Evolutionary conservation across 768 basidiomycete species (phyloP).

Genomic region (Podaxis sp.): DNA sequence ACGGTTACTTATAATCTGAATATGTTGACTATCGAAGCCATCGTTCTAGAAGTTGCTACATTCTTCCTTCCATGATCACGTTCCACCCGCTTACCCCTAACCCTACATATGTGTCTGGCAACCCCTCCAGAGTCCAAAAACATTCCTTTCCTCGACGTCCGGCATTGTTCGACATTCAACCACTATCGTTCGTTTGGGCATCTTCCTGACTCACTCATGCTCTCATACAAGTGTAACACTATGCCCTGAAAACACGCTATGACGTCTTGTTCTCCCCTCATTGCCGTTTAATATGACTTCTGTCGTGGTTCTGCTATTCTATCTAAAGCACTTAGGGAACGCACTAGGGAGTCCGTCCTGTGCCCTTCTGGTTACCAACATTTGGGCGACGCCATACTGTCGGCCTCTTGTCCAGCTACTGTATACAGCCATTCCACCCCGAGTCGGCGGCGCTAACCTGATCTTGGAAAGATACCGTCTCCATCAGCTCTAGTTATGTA

Average conservation of each 20-base stretch:
- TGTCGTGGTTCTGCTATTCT: neutral
- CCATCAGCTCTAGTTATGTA: neutral
- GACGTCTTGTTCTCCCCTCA: neutral
- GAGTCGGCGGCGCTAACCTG: constrained; percentile 15
- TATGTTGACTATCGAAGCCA: constrained; percentile 14
- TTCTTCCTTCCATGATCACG: constrained; percentile 25
- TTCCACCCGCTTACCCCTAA: constrained; percentile 17
- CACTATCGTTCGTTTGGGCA: too few relatives aligned
- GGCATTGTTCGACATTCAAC: neutral
- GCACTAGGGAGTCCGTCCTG: too few relatives aligned
- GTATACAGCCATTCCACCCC: constrained; percentile 10
- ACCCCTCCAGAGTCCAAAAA: neutral
- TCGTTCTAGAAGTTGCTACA: constrained; percentile 35
- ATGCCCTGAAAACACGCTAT: neutral
- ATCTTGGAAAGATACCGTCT: neutral
- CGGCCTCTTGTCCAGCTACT: neutral
- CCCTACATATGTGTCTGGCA: neutral
- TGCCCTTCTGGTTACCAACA: neutral
- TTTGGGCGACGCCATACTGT: neutral
- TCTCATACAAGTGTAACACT: neutral
- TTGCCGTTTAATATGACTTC: neutral
- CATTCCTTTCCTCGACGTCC: neutral
- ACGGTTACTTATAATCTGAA: constrained; percentile 18
- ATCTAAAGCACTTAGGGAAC: too few relatives aligned
- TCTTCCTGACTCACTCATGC: too few relatives aligned